Conservation (phyloP, 2,329 filamentous ascomycete genomes). For the Malbranchea zuffiana region DNA sequence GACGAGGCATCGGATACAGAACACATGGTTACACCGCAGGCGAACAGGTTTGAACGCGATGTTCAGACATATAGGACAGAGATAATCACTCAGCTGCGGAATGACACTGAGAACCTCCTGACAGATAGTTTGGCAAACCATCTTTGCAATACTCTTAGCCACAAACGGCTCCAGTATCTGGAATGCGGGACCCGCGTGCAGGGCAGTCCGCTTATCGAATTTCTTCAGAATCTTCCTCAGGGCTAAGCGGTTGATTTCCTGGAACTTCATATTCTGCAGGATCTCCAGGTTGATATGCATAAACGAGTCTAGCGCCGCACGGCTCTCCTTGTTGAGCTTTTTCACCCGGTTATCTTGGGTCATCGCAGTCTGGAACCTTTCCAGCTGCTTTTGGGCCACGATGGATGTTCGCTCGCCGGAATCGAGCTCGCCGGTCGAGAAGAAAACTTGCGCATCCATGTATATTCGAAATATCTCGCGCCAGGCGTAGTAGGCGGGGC, state of each 20-base stretch:
- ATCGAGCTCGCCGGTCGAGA: constrained; percentile 62
- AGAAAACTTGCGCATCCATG: constrained; percentile 68
- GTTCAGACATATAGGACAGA: constrained; percentile 67
- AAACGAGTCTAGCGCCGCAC: constrained; percentile 55
- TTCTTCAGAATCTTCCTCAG: constrained; percentile 81
- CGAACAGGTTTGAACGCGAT: constrained; percentile 75
- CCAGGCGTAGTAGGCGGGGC: constrained; percentile 61
- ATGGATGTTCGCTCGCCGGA: constrained; percentile 56
- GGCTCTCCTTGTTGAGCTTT: constrained; percentile 51
- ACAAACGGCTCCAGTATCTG: constrained; percentile 50
- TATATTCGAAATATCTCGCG: constrained; percentile 74
- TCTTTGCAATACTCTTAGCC: constrained; percentile 58
- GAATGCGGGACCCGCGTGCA: constrained; percentile 56
- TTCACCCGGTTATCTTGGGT: constrained; percentile 36
- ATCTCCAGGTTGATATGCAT: constrained; percentile 61
- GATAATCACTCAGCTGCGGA: constrained; percentile 73
- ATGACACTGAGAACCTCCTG: constrained; percentile 61
- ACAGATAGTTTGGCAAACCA: constrained; percentile 64
- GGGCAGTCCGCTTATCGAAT: constrained; percentile 74
- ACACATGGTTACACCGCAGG: constrained; percentile 62
- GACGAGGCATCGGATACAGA: constrained; percentile 75
- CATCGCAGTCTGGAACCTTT: constrained; percentile 62
- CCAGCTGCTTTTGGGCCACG: constrained; percentile 55
- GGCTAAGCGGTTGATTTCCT: constrained; percentile 70
- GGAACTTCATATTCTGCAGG: constrained; percentile 71